Percentiles rank a stretch among this genome's conserved stretches.
Evolutionary conservation across 1,139 yeast species (phyloP).

Genomic region (Kodamaea alishanica): DNA sequence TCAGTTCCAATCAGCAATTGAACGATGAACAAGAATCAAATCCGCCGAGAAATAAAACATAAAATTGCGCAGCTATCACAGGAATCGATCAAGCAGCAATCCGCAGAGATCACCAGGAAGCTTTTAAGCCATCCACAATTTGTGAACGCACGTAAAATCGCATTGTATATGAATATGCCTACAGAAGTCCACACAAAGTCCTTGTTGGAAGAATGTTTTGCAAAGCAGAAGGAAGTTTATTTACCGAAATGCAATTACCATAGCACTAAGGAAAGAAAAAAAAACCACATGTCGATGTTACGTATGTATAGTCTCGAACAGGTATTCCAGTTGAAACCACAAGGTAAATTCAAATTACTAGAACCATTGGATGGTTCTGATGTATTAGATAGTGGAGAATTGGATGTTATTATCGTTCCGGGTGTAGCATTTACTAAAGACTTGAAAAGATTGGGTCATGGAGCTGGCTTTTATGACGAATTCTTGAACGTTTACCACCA

Average conservation of each 20-base stretch:
- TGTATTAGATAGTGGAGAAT: constrained; percentile 35
- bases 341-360: constrained; percentile 61
- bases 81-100: constrained; percentile 10
- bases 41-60: constrained; percentile 10
- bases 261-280: constrained; percentile 23
- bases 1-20: constrained; percentile 1
- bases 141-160: constrained; percentile 46
- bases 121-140: constrained; percentile 39
- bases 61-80: constrained; percentile 7
- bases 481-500: constrained; percentile 53
- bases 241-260: constrained; percentile 46
- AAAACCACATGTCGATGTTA: constrained; percentile 57
- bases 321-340: constrained; percentile 51
- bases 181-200: constrained; percentile 54
- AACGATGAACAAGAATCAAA: constrained; percentile 10
- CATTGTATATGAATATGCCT: constrained; percentile 67
- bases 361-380: constrained; percentile 57
- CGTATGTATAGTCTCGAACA: constrained; percentile 39
- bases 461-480: constrained; percentile 90
- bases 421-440: constrained; percentile 70
- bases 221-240: constrained; percentile 41
- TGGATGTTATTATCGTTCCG: constrained; percentile 77
- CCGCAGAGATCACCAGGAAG: constrained; percentile 20
- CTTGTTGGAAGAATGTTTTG: constrained; percentile 50
- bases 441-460: constrained; percentile 78